Base-by-base conservation (phyloP, 495 filamentous ascomycete genomes). In the Penicillium pancosmium region DNA sequence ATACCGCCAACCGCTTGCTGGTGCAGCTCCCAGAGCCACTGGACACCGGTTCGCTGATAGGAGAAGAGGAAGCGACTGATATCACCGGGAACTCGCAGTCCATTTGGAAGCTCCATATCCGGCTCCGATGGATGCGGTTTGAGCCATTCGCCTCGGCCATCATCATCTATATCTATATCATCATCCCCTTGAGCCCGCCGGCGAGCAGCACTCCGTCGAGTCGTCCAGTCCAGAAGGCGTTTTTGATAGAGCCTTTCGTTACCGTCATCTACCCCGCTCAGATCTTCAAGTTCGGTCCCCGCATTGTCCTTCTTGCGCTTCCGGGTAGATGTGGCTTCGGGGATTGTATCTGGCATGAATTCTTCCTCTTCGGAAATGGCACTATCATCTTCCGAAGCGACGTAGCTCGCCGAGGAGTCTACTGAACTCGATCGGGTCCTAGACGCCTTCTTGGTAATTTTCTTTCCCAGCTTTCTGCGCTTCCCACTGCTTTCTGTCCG, bases 1-100 rank as follows among this genome's bases (percentile, higher is more conserved):
- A 98, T 98, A 13, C 94, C 94, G 21, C 94, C 94, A 27, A 96
- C 91, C 60, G 88, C 81, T 69, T 96, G 90, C 43, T 85, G 79
- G 69, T 96, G 92, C 15, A 98, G 76, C 72, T 98, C 92, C 74
- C 91, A 92, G n/a, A 98, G 80, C 94, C 94, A 98, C 67, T 95
- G 89, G 3, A 98, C 92, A 13, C 93, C 91, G 2, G 91, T 95
- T 67, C 93, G 95, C 63, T 98, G 94, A 63, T 98, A 98, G 64
- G 93, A 88, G 66, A 97, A 98, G 0, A 98, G 79, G 7, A 88
- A 88, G 2, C 91, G 91, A 64, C 88, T 91, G 13, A 98, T 91
- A 59, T 98, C 94, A 10, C 94, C 94, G 13, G 94, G 94, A 12
- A 97, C 79, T 43, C 82, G 88, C 46, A 93, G 83, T 13, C 86